phyloP scores from a whole-genome alignment of 2,329 filamentous ascomycete species.

The Fusarium sp. region DNA sequence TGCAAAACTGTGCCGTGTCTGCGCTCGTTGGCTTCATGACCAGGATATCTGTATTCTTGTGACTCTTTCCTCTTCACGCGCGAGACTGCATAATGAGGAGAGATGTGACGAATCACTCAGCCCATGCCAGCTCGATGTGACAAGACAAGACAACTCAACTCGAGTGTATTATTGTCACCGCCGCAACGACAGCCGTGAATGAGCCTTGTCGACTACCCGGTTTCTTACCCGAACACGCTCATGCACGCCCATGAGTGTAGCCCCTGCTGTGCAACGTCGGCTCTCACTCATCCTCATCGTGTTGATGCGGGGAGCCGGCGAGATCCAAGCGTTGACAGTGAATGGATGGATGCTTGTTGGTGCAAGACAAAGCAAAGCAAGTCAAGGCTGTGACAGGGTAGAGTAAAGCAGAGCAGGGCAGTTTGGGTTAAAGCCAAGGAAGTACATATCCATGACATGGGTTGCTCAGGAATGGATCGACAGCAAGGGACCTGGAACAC shows the following conservation, averaged over 20 bases:
- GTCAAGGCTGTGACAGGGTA: constrained; percentile 5
- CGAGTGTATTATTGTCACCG: constrained; percentile 20
- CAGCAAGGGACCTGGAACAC: constrained; percentile 41
- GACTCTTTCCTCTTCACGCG: constrained; percentile 32
- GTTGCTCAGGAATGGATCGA: constrained; percentile 39
- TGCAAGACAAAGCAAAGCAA: constrained; percentile 8
- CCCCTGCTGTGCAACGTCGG: constrained; percentile 45
- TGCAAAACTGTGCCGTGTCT: constrained; percentile 36
- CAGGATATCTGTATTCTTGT: constrained; percentile 29
- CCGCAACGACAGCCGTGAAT: constrained; percentile 8
- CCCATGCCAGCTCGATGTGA: constrained; percentile 11
- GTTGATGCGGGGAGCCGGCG: constrained; percentile 38
- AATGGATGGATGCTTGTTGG: constrained; percentile 15
- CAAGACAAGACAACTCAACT: constrained; percentile 25
- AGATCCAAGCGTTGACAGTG: constrained; percentile 30
- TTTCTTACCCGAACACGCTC: constrained; percentile 23
- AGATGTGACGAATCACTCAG: constrained; percentile 42
- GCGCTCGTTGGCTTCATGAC: constrained; percentile 21
- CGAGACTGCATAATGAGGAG: constrained; percentile 29
- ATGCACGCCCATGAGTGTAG: constrained; percentile 27
- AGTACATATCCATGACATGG: constrained; percentile 27
- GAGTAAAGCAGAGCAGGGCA: constrained; percentile 21
- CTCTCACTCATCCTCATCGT: constrained; percentile 20
- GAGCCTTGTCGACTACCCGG: constrained; percentile 19
- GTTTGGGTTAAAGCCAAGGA: constrained; percentile 36